Evolutionary conservation across 768 basidiomycete species (phyloP), one percentile per base, ranked within the genome.

Genomic region (Flagelloscypha sp.): DNA sequence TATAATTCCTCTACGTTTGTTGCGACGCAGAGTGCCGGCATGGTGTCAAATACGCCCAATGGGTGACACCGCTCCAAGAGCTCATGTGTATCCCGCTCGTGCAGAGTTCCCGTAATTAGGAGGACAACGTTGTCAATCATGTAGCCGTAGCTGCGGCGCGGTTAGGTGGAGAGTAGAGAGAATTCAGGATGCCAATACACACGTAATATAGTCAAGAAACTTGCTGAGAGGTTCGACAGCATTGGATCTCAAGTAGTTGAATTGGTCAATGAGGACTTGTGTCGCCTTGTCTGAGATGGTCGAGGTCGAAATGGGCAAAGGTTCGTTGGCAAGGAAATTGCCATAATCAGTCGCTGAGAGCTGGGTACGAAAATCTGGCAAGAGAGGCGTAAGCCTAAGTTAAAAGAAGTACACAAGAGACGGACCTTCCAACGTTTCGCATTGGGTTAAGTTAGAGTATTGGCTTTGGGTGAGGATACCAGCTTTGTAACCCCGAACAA

Each of bases 101-200:
- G 93, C 22, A 99, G 63, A 1, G 94, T 98, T 15, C 95, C 95
- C 11, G 95, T 93, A 43, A 98, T 99, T 52, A 99, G 72, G 35
- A 99, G 72, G 40, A 99, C 82, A 50, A 99, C 86, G 57, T 99
- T 99, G 75, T 99, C 95, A 54, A 99, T 98, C 95, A 99, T 99
- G 63, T 98, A 99, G 20, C 79, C 90, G 56, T 95, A 95, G 29
- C 92, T 95, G 58, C 41, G 33, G 36, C n/a, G 25, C 38, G 30
- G 35, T 18, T 24, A 28, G 13, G 21, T 30, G 24, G 40, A 45
- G 34, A 45, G 33, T 23, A 30, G 20, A 5, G 21, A 33, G 19
- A 20, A 5, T 27, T 21, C 35, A 32, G 17, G 37, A 39, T 24
- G 32, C 18, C 12, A 34, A 42, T 12, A 72, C 87, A 46, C 61